Percentiles rank a stretch among this genome's conserved stretches.
Conservation (phyloP, 2,329 filamentous ascomycete genomes). For the Hypoxylon sp. region DNA sequence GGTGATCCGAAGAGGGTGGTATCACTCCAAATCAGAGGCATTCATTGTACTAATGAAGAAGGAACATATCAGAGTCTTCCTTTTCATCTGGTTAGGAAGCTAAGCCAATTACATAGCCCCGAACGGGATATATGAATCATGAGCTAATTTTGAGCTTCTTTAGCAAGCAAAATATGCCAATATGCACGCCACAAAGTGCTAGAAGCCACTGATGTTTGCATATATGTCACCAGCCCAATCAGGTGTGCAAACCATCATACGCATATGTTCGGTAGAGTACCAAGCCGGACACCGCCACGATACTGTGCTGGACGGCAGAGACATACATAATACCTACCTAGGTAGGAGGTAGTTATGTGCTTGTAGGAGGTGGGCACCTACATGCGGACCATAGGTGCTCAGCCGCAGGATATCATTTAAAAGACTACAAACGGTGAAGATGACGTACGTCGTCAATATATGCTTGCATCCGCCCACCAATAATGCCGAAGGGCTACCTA, state of each 20-base stretch:
- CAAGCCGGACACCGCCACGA: constrained; percentile 15
- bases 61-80: background rate
- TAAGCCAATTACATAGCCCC: background rate
- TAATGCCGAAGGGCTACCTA: constrained; percentile 18
- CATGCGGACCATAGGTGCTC: constrained; percentile 22
- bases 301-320: constrained; percentile 6
- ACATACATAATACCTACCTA: no score
- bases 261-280: no score
- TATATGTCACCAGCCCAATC: constrained; percentile 7
- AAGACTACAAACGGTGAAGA: constrained; percentile 16
- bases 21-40: background rate
- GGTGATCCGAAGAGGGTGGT: background rate
- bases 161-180: background rate
- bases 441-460: constrained; percentile 32
- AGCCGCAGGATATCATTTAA: constrained; percentile 24
- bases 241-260: constrained; percentile 16
- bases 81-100: background rate
- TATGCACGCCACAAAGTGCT: constrained; percentile 8
- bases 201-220: background rate
- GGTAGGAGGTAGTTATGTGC: background rate
- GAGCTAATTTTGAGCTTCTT: constrained; percentile 1
- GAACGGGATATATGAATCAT: constrained; percentile 6
- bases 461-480: constrained; percentile 16
- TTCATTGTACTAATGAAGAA: background rate
- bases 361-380: constrained; percentile 9